Conservation (phyloP, 2,329 filamentous ascomycete genomes). For the Colletotrichum echinochloae region DNA sequence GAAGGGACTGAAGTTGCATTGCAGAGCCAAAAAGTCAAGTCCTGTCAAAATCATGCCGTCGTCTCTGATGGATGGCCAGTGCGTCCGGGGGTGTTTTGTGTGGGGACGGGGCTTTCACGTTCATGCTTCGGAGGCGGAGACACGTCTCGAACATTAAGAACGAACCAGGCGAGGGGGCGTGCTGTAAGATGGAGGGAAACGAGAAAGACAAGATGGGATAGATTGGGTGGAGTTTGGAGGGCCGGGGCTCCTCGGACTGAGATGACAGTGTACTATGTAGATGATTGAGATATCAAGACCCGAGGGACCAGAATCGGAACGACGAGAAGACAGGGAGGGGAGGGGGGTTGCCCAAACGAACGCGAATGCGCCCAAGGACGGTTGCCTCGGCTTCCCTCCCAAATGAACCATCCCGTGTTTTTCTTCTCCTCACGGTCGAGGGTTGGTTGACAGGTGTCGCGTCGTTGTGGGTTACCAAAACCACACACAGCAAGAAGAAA, state of each 20-base stretch:
- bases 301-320: background rate
- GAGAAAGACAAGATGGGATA: constrained; percentile 35
- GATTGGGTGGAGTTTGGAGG: background rate
- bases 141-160: constrained; percentile 32
- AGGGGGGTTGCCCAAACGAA: background rate
- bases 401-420: background rate
- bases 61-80: constrained; percentile 22
- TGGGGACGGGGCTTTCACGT: constrained; percentile 30
- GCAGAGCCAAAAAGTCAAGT: constrained; percentile 26
- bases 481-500: background rate
- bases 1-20: constrained; percentile 24
- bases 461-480: background rate
- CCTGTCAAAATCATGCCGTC: constrained; percentile 29
- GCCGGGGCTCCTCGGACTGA: constrained; percentile 11
- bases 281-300: no score
- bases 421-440: background rate
- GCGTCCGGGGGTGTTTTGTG: constrained; percentile 33
- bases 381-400: constrained; percentile 7
- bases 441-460: background rate
- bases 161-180: constrained; percentile 5
- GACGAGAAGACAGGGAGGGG: no score
- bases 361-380: background rate
- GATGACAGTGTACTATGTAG: no score
- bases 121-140: constrained; percentile 35
- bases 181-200: constrained; percentile 11